These are phyloP conservation scores for Kalmusia sp. DNA, from an alignment of 2,329 filamentous ascomycete genomes.

Conservation along the genomic window DNA sequence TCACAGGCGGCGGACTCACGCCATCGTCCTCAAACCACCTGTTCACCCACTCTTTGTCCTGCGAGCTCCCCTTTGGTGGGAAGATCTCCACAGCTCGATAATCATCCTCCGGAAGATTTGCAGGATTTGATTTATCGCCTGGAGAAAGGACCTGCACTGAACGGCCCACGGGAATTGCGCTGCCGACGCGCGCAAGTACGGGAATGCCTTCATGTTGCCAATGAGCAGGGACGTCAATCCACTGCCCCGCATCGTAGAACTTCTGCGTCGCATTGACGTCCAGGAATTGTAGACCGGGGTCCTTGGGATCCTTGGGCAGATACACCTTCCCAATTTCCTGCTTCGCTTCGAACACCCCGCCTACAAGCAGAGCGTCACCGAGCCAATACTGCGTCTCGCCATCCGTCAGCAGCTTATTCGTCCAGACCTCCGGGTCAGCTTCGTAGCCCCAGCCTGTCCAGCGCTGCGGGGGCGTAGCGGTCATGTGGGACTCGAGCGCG, in stretches of 20 bases:
- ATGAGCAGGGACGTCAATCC: slow-evolving; percentile 58
- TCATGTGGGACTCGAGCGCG: slow-evolving; percentile 66
- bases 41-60: slow-evolving; percentile 44
- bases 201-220: slow-evolving; percentile 62
- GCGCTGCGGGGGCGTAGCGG: slow-evolving; percentile 69
- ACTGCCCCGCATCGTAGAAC: slow-evolving; percentile 62
- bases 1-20: slow-evolving; percentile 51
- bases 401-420: slow-evolving; percentile 60
- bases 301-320: slow-evolving; percentile 58
- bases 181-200: slow-evolving; percentile 62
- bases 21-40: slow-evolving; percentile 67
- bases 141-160: slow-evolving; percentile 58
- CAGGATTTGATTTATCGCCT: slow-evolving; percentile 57
- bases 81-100: slow-evolving; percentile 66
- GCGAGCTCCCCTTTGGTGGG: slow-evolving; percentile 54
- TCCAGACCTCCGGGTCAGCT: slow-evolving; percentile 70
- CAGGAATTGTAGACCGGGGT: slow-evolving; percentile 62
- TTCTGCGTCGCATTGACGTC: slow-evolving; percentile 69
- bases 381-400: slow-evolving; percentile 79
- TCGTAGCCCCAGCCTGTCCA: slow-evolving; percentile 80
- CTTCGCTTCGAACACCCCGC: slow-evolving; percentile 71
- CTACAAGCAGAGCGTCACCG: slow-evolving; percentile 69
- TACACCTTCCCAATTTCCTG: slow-evolving; percentile 65
- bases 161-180: slow-evolving; percentile 61
- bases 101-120: slow-evolving; percentile 58